Percentiles rank a stretch among this genome's conserved stretches.
These are phyloP conservation scores for Rhytidhysteron rufulum DNA, from an alignment of 2,329 filamentous ascomycete species.

Conservation along the genomic window DNA sequence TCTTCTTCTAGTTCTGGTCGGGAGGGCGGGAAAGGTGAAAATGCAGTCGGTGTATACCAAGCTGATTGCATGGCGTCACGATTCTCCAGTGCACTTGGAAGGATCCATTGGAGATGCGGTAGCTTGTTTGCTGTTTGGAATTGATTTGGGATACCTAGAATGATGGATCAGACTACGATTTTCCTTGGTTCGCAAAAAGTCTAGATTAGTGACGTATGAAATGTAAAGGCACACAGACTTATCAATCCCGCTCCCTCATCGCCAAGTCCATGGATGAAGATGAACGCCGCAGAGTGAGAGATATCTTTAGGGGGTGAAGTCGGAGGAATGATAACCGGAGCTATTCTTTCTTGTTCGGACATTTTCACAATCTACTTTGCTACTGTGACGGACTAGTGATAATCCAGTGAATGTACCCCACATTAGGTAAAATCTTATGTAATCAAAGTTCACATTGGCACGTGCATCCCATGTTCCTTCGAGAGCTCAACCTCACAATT, in stretches of 20 bases:
- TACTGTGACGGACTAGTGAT: too few species aligned
- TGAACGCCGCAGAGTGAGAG: conserved; percentile 40
- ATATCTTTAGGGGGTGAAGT: conserved; percentile 28
- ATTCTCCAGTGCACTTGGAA: conserved; percentile 49
- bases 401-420: too few species aligned
- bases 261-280: conserved; percentile 46
- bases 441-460: background rate
- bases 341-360: conserved; percentile 8
- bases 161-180: too few species aligned
- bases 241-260: conserved; percentile 45
- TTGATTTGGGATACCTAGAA: conserved; percentile 42
- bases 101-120: conserved; percentile 47
- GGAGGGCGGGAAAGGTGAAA: conserved; percentile 37
- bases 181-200: too few species aligned
- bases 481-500: background rate
- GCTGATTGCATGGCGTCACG: conserved; percentile 44
- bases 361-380: conserved; percentile 1
- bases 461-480: background rate
- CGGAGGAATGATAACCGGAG: conserved; percentile 37
- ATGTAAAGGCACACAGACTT: conserved; percentile 22
- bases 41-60: conserved; percentile 43
- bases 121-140: conserved; percentile 49
- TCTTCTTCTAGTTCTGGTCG: conserved; percentile 43
- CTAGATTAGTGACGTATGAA: background rate
- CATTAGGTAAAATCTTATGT: background rate